Percentiles rank a stretch among this genome's conserved stretches.
phyloP scores from a whole-genome alignment of 306 rosid genomes.

The Castanospermum australe region DNA sequence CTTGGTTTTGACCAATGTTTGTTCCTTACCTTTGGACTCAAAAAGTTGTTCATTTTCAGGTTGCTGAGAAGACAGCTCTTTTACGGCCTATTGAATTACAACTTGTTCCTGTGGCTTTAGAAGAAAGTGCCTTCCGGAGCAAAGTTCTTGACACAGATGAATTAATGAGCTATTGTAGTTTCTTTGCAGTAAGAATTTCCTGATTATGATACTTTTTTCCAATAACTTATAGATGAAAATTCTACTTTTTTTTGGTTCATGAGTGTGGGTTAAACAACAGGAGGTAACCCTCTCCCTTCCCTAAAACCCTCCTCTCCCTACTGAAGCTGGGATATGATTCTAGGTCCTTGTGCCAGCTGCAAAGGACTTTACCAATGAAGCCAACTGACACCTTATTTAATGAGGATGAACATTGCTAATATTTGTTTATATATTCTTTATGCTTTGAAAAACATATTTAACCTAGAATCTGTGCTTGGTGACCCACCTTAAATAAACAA shows the following conservation, averaged over 20 bases:
- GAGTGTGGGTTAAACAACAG: neutral
- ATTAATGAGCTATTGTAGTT: conserved; percentile 80
- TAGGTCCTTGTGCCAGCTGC: conserved; percentile 11
- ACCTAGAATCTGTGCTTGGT: conserved; percentile 5
- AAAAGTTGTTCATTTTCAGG: conserved; percentile 54
- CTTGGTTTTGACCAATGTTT: conserved; percentile 4
- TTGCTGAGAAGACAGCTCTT: conserved; percentile 87
- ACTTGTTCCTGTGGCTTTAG: conserved; percentile 91
- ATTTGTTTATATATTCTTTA: neutral
- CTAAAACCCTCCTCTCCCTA: neutral
- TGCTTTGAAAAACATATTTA: neutral
- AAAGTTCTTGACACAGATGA: conserved; percentile 91
- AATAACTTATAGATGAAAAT: neutral
- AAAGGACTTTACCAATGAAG: neutral
- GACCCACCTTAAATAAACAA: neutral
- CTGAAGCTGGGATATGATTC: neutral
- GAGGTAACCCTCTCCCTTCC: neutral
- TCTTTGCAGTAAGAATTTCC: conserved; percentile 73
- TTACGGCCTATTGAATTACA: conserved; percentile 89
- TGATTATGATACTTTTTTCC: neutral
- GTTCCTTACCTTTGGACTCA: conserved; percentile 21
- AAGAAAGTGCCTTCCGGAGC: conserved; percentile 86
- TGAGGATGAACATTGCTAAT: neutral
- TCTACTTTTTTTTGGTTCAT: neutral
- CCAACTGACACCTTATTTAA: neutral